phyloP scores from a whole-genome alignment of 2,329 filamentous ascomycete genomes.

The Epichloe sp. region DNA sequence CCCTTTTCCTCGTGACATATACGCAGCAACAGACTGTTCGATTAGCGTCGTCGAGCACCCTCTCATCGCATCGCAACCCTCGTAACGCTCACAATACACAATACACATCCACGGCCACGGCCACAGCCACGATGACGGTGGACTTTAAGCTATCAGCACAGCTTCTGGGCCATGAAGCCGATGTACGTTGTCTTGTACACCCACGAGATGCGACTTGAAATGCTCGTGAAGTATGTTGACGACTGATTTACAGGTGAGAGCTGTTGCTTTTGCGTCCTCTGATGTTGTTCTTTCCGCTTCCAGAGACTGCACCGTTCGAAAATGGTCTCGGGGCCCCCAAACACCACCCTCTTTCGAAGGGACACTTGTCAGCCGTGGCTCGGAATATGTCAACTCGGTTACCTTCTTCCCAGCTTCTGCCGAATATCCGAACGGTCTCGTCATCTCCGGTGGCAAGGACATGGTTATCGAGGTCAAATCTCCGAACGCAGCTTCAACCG shows the following conservation, averaged over 20 bases:
- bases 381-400: slow-evolving; percentile 78
- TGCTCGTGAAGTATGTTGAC: neutral
- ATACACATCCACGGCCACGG: slow-evolving; percentile 3
- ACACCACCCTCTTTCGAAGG: slow-evolving; percentile 61
- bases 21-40: neutral
- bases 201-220: neutral
- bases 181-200: slow-evolving; percentile 47
- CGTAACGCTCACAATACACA: neutral
- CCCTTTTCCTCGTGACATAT: neutral
- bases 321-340: slow-evolving; percentile 61
- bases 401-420: slow-evolving; percentile 59
- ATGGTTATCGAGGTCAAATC: slow-evolving; percentile 83
- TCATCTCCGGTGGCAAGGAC: slow-evolving; percentile 82
- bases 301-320: slow-evolving; percentile 76
- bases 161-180: slow-evolving; percentile 78
- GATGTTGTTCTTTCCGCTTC: slow-evolving; percentile 72
- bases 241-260: slow-evolving; percentile 55
- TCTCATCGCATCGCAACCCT: neutral
- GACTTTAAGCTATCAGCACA: slow-evolving; percentile 91
- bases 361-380: slow-evolving; percentile 65
- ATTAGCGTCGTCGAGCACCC: neutral
- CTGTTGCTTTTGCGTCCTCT: slow-evolving; percentile 62
- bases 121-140: slow-evolving; percentile 44
- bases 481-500: slow-evolving; percentile 50
- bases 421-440: slow-evolving; percentile 61